A percentile compares a stretch with the other conserved stretches of the same genome.
Conservation (phyloP, 495 filamentous ascomycete species). For the Neurospora sp. region DNA sequence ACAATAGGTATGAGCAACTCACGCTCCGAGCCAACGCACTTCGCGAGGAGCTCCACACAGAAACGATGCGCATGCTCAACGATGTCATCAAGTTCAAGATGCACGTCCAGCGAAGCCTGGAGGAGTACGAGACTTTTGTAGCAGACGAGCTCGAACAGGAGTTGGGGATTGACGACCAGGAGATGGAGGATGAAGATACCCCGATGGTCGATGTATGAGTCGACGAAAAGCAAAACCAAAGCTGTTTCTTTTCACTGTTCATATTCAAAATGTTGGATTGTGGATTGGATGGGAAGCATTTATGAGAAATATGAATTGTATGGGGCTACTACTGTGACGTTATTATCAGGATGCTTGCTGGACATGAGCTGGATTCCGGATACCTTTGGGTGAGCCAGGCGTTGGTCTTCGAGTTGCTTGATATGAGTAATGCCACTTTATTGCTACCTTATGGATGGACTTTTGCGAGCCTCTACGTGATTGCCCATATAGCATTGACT, state of each 20-base stretch:
- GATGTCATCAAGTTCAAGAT: slow-evolving; percentile 98
- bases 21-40: slow-evolving; percentile 72
- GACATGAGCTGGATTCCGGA: background rate
- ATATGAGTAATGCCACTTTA: background rate
- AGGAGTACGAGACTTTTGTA: slow-evolving; percentile 87
- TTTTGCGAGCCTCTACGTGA: background rate
- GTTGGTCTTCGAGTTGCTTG: background rate
- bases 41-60: slow-evolving; percentile 88
- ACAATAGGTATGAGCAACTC: slow-evolving; percentile 71
- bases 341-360: background rate
- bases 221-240: slow-evolving; percentile 21
- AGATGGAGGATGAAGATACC: slow-evolving; percentile 27
- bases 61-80: slow-evolving; percentile 91
- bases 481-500: background rate
- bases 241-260: background rate
- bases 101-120: slow-evolving; percentile 81
- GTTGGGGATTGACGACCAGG: slow-evolving; percentile 42
- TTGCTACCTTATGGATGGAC: background rate
- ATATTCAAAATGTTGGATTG: background rate
- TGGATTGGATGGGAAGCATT: background rate
- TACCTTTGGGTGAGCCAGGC: background rate
- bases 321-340: background rate
- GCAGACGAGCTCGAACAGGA: slow-evolving; percentile 85
- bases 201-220: slow-evolving; percentile 6
- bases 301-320: background rate